Percentiles rank a stretch among this genome's conserved stretches.
Conservation (phyloP, 2,329 filamentous ascomycete species). For the Aspergillus glaucus region DNA sequence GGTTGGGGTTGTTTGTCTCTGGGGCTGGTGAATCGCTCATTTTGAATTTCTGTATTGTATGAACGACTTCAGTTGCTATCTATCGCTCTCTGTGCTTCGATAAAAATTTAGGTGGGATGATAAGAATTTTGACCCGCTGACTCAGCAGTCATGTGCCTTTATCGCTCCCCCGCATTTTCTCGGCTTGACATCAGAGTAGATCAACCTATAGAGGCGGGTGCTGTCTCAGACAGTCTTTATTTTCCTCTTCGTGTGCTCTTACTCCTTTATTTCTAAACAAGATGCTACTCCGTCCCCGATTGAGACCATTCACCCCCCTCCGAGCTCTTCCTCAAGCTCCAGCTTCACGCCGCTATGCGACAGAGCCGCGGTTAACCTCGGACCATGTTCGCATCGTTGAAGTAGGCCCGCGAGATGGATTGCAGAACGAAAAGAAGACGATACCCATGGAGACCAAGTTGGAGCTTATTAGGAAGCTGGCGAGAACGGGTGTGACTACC, state of each 20-base stretch:
- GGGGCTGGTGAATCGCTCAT: neutral
- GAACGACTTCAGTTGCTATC: neutral
- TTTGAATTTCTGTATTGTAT: neutral
- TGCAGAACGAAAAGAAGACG: conserved; percentile 48
- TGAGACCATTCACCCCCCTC: conserved; percentile 24
- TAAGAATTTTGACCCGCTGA: conserved; percentile 8
- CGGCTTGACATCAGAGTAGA: no score
- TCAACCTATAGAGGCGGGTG: no score
- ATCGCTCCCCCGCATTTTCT: no score
- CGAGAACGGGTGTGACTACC: conserved; percentile 43
- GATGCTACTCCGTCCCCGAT: conserved; percentile 20
- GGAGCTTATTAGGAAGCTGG: conserved; percentile 43
- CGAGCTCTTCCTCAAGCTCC: conserved; percentile 15
- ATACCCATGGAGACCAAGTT: conserved; percentile 46
- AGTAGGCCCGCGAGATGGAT: conserved; percentile 48
- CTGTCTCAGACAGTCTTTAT: neutral
- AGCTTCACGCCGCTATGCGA: conserved; percentile 27
- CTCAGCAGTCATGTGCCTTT: conserved; percentile 3
- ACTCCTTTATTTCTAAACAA: conserved; percentile 6
- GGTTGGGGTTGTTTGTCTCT: conserved; percentile 1
- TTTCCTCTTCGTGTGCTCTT: no score
- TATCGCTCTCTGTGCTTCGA: neutral
- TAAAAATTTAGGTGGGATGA: neutral
- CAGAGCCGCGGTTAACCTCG: conserved; percentile 37
- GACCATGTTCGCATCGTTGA: conserved; percentile 50